These are phyloP conservation scores for Pichia rugopelliculosa DNA, from an alignment of 805 yeast species.

Conservation along the genomic window DNA sequence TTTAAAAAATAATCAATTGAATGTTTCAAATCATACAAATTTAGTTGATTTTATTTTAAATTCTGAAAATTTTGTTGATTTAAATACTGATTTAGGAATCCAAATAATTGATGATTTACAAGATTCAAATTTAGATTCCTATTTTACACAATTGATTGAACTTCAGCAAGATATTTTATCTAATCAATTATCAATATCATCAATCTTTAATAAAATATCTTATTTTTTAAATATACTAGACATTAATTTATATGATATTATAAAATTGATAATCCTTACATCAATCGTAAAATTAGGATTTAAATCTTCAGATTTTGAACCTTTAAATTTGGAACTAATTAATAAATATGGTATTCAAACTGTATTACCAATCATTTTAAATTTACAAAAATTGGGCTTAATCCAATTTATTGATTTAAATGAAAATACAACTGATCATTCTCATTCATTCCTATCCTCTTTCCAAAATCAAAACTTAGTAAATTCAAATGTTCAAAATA, in stretches of 20 bases:
- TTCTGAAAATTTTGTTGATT: slow-evolving; percentile 19
- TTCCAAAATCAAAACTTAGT: background rate
- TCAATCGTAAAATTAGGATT: slow-evolving; percentile 64
- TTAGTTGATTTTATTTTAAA: slow-evolving; percentile 61
- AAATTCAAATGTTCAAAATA: slow-evolving; percentile 18
- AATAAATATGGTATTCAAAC: slow-evolving; percentile 56
- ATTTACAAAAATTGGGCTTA: slow-evolving; percentile 42
- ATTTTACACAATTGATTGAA: slow-evolving; percentile 42
- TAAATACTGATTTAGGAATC: slow-evolving; percentile 15
- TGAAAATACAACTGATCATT: background rate
- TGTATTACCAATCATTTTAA: slow-evolving; percentile 39
- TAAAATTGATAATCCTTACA: slow-evolving; percentile 50
- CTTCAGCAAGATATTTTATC: slow-evolving; percentile 67
- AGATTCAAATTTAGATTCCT: slow-evolving; percentile 8
- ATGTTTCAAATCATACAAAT: slow-evolving; percentile 63
- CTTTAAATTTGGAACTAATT: slow-evolving; percentile 46
- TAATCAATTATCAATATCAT: slow-evolving; percentile 34
- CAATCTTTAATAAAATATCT: slow-evolving; percentile 26
- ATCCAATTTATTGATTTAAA: slow-evolving; percentile 23
- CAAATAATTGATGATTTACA: slow-evolving; percentile 11
- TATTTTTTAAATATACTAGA: slow-evolving; percentile 41
- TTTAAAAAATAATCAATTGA: slow-evolving; percentile 59
- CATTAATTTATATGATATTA: slow-evolving; percentile 34
- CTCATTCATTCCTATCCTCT: slow-evolving; percentile 17
- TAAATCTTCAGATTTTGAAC: slow-evolving; percentile 51